Conservation (phyloP, 2,329 filamentous ascomycete genomes). For the Aspergillus sclerotialis region DNA sequence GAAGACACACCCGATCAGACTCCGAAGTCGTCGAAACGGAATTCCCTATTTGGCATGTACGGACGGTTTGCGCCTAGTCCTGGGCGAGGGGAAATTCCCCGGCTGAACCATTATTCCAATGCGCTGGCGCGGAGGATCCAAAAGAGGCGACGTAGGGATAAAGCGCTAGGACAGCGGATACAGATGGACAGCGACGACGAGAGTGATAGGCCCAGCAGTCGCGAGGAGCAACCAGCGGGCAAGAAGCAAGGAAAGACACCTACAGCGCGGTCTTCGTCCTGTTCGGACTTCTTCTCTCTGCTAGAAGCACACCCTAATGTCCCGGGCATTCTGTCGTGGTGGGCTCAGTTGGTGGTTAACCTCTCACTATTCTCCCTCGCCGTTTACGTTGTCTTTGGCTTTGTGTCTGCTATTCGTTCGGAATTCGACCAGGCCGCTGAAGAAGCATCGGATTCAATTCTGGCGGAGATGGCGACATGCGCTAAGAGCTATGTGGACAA, state of each 20-base stretch:
- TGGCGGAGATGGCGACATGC: constrained; percentile 69
- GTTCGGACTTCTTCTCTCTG: constrained; percentile 52
- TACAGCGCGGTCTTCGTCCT: constrained; percentile 24
- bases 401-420: constrained; percentile 62
- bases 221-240: constrained; percentile 29
- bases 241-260: constrained; percentile 3
- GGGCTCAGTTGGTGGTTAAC: constrained; percentile 54
- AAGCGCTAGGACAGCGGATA: constrained; percentile 38
- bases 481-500: constrained; percentile 68
- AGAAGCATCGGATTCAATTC: constrained; percentile 59
- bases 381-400: constrained; percentile 61
- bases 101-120: constrained; percentile 42
- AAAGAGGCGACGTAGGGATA: constrained; percentile 44
- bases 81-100: constrained; percentile 59
- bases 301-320: constrained; percentile 59
- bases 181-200: constrained; percentile 37
- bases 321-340: constrained; percentile 59
- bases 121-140: constrained; percentile 39
- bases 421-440: constrained; percentile 70
- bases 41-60: constrained; percentile 36
- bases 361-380: constrained; percentile 41
- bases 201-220: constrained; percentile 32
- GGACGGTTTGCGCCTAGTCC: constrained; percentile 42
- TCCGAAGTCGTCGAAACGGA: constrained; percentile 27
- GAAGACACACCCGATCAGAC: constrained; percentile 42